Percentiles rank a stretch among this genome's conserved stretches.
phyloP scores from a whole-genome alignment of 1,284 basidiomycete species.

The Rugosomyces carneus region DNA sequence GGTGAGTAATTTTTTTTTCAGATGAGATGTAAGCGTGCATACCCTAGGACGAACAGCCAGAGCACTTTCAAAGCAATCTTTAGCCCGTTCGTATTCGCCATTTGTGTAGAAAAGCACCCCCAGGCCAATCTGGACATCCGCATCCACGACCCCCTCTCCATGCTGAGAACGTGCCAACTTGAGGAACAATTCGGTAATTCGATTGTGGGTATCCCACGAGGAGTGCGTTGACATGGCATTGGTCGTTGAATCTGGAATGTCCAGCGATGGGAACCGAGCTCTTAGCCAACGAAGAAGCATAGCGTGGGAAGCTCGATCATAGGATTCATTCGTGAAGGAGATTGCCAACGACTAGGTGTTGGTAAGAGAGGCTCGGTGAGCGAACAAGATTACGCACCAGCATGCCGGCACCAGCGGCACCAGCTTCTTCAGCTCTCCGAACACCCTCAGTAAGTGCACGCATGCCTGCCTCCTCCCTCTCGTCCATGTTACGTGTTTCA shows the following conservation, averaged over 20 bases:
- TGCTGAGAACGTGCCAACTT: conserved; percentile 80
- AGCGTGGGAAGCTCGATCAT: conserved; percentile 83
- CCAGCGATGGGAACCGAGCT: conserved; percentile 68
- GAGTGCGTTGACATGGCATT: conserved; percentile 52
- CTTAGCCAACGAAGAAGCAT: conserved; percentile 87
- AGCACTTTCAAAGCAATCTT: conserved; percentile 89
- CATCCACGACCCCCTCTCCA: conserved; percentile 67
- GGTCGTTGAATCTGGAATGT: conserved; percentile 52
- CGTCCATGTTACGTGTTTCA: conserved; percentile 94
- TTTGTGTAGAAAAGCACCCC: conserved; percentile 93
- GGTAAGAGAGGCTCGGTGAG: neutral
- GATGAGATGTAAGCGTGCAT: conserved; percentile 2
- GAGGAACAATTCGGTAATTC: conserved; percentile 82
- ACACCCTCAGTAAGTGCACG: conserved; percentile 68
- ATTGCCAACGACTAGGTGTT: conserved; percentile 80
- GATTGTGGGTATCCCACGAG: conserved; percentile 83
- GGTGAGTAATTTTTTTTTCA: neutral
- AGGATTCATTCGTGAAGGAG: conserved; percentile 94
- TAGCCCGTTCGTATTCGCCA: conserved; percentile 72
- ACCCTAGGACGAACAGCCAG: conserved; percentile 68
- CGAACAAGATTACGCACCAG: conserved; percentile 41
- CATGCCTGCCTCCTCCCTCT: conserved; percentile 79
- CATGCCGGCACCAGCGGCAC: conserved; percentile 73
- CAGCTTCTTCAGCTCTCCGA: conserved; percentile 54
- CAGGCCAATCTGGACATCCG: conserved; percentile 91